Base-by-base conservation (phyloP, 2,329 filamentous ascomycete genomes). In the Anisogramma anomala region DNA sequence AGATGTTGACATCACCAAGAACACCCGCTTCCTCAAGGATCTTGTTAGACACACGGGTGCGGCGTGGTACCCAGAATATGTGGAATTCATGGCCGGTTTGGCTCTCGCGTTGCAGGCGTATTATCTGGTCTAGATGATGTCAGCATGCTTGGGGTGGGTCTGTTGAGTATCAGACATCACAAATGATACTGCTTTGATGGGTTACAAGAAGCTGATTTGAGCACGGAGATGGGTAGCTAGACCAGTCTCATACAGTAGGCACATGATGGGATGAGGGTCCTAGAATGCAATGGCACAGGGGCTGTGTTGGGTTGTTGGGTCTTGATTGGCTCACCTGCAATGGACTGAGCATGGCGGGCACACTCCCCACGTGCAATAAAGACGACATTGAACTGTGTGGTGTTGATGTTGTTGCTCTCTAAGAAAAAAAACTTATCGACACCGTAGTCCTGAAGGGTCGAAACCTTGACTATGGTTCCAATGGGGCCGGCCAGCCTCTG, bases 391-490 rank as follows among this genome's bases (percentile, higher is more conserved):
- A 84, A 80, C 65, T 96, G 91, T 55, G 82, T 93, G 14, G 86
- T 84, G 62, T 96, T 89, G 60, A 87, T 81, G 63, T 98, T 96
- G 56, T 82, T 77, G 63, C 95, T 96, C 62, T 98, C 91, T 34
- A 98, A 71, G 56, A 95, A 82, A 68, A 96, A 98, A 51, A 95
- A 85, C 62, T 94, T 94, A 62, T 96, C 88, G 52, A 98, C 88
- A 22, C 93, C 93, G 66, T 96, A 95, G 56, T 98, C 91, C 58
- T 96, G 86, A 13, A 95, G 73, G 8, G 84, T 89, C 17, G 89
- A 89, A 56, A 95, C 94, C 61, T 95, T 95, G 65, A 94, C 86
- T 51, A 98, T 82, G 45, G 89, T 73, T 45, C 88, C 86, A 52
- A 98, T 74, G 22, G 88, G 85, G 18, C 89, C 91, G 51, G 89